Evolutionary conservation across 352 stramenopile species (phyloP), one percentile per base, ranked within the genome.

Genomic region (Phytophthora litchii): DNA sequence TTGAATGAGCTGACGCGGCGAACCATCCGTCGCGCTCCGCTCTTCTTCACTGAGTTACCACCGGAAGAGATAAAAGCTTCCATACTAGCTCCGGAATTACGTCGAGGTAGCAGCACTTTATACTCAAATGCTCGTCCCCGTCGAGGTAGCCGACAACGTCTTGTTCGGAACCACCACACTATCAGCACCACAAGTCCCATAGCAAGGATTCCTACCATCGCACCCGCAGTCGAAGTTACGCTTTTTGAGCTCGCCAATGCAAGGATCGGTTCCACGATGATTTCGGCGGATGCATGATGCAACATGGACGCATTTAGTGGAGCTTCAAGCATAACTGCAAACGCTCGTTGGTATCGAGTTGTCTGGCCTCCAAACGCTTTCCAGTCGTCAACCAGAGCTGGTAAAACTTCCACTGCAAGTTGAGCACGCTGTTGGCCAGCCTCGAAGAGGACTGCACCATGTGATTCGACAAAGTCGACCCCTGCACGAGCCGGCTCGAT

Each of bases 121-220:
- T 88, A 88, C 64, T 84, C 55, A 38, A 88, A 88, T 4, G 62
- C 50, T 54, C 41, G 61, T 10, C 34, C 10, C n/a, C 54, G 50
- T 35, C 46, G 61, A 4, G 54, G 42, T 11, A 56, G 27, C 2
- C 29, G 4, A 19, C 46, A 48, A 3, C 16, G 25, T 21, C 48
- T 32, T 34, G n/a, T 23, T 13, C 50, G 45, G 19, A 71, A 42
- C 50, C 40, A 66, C 35, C 32, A 67, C 9, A 46, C 45, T 14
- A 38, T 43, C 21, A 74, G 20, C 29, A 70, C 35, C 41, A 62
- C 34, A 4, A 74, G 29, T 9, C 40, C 55, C 11, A 14, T 41
- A 8, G 37, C 32, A 46, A 70, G 36, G 12, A 60, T 34, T 21
- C 20, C 27, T n/a, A 40, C 21, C 16, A 40, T 38, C 20, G 27